Evolutionary conservation across 805 yeast species (phyloP).

Genomic region (Lachancea waltii): DNA sequence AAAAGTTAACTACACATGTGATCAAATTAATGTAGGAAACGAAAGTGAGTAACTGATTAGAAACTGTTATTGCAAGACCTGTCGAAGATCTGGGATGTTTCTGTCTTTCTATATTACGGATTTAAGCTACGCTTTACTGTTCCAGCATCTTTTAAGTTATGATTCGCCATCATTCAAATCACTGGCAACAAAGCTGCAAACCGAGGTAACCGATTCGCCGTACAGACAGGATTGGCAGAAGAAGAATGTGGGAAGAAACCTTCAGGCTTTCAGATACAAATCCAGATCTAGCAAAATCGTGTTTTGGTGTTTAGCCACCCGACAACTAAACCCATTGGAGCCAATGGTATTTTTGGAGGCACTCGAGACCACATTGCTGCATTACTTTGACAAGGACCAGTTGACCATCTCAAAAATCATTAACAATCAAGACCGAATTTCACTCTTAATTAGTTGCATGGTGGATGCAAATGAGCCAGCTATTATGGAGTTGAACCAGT

Average conservation of each 20-base stretch:
- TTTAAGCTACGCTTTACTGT: conserved; percentile 19
- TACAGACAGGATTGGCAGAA: conserved; percentile 18
- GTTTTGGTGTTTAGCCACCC: conserved; percentile 22
- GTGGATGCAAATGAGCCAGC: conserved; percentile 72
- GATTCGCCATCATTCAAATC: conserved; percentile 26
- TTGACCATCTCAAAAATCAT: conserved; percentile 53
- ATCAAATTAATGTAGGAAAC: neutral
- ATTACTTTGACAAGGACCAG: conserved; percentile 50
- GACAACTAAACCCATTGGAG: conserved; percentile 41
- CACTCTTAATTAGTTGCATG: conserved; percentile 68
- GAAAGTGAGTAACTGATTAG: no score
- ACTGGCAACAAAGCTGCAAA: conserved; percentile 21
- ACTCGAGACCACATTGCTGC: conserved; percentile 46
- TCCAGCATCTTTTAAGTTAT: conserved; percentile 25
- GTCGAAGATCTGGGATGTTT: conserved; percentile 15
- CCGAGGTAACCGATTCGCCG: conserved; percentile 18
- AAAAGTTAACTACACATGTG: neutral
- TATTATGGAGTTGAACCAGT: conserved; percentile 57
- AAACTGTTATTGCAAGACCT: neutral
- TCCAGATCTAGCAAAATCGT: conserved; percentile 20
- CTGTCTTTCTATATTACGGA: conserved; percentile 29
- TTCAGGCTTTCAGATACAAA: conserved; percentile 20
- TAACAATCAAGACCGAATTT: conserved; percentile 63
- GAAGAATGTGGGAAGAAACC: conserved; percentile 19
- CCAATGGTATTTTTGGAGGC: conserved; percentile 48